A percentile compares a stretch with the other conserved stretches of the same genome.
Evolutionary conservation across 805 yeast genomes (phyloP).

Genomic region (Zygoascus biomembranicola): DNA sequence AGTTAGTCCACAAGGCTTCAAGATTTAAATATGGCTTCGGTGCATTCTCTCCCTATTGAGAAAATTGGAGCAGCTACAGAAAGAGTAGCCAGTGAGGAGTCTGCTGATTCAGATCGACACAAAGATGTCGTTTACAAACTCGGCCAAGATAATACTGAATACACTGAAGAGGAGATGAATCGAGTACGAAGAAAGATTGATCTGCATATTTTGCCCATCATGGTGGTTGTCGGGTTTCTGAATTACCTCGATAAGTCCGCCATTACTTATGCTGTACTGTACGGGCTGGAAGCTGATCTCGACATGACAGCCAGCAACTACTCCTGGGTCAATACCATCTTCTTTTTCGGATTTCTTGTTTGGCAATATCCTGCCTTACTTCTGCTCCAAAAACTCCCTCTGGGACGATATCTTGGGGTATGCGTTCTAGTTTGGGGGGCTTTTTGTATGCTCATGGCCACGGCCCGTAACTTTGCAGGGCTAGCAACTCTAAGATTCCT

Average conservation of each 20-base stretch:
- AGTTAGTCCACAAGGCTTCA: too few species aligned
- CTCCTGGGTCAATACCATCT: conserved; percentile 31
- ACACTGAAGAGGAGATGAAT: too few species aligned
- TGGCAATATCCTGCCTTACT: not conserved
- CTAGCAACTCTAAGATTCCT: conserved; percentile 39
- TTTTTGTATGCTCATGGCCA: conserved; percentile 9
- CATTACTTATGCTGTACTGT: conserved; percentile 40
- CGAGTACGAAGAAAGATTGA: conserved; percentile 6
- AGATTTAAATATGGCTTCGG: too few species aligned
- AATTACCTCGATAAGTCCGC: conserved; percentile 38
- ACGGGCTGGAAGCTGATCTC: conserved; percentile 38
- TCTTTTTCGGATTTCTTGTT: not conserved
- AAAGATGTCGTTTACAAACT: too few species aligned
- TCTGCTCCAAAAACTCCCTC: conserved; percentile 2
- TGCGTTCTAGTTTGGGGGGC: conserved; percentile 10
- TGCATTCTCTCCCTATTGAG: too few species aligned
- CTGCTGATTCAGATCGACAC: too few species aligned
- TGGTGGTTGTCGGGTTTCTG: conserved; percentile 2
- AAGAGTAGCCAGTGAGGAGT: too few species aligned
- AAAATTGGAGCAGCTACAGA: too few species aligned
- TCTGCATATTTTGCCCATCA: conserved; percentile 4
- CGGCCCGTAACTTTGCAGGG: conserved; percentile 37
- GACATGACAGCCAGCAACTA: conserved; percentile 31
- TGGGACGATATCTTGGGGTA: conserved; percentile 9
- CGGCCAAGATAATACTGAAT: too few species aligned